These are phyloP conservation scores for Hericium rajendrae DNA, from an alignment of 768 basidiomycete genomes.

Conservation along the genomic window DNA sequence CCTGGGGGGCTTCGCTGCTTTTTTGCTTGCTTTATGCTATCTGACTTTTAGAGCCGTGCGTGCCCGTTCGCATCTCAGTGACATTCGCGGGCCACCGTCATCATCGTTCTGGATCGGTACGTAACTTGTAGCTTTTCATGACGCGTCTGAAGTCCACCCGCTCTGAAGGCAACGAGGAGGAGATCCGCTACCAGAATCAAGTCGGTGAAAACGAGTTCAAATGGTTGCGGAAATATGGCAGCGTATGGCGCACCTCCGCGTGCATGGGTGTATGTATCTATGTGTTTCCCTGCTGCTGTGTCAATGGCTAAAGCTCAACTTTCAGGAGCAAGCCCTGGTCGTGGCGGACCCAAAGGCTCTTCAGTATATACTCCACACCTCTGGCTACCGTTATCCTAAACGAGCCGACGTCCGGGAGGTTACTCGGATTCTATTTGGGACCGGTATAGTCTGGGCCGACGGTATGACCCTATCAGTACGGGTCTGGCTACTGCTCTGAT, in stretches of 20 bases:
- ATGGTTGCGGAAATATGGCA: conserved; percentile 6
- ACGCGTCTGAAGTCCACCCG: neutral
- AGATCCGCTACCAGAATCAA: neutral
- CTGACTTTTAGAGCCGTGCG: too few species aligned
- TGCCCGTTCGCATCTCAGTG: neutral
- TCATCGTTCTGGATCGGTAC: neutral
- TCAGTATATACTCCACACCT: conserved; percentile 21
- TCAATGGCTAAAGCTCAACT: neutral
- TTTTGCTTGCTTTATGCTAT: too few species aligned
- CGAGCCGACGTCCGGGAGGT: conserved; percentile 6
- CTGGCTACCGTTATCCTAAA: conserved; percentile 19
- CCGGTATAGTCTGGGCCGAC: conserved; percentile 9
- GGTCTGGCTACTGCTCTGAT: neutral
- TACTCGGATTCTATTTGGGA: conserved; percentile 13
- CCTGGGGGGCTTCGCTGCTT: too few species aligned
- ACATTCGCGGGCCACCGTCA: neutral
- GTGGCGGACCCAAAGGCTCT: conserved; percentile 13
- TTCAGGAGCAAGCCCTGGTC: neutral
- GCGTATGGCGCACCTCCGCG: conserved; percentile 9
- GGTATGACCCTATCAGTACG: conserved; percentile 3
- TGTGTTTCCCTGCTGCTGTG: neutral
- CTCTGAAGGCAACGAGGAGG: neutral
- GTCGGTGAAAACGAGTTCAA: conserved; percentile 3
- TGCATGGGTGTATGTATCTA: conserved; percentile 9
- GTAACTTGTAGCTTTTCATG: neutral